Percentiles rank a stretch among this genome's conserved stretches.
phyloP scores from a whole-genome alignment of 805 yeast species.

The Teunomyces atbi region DNA sequence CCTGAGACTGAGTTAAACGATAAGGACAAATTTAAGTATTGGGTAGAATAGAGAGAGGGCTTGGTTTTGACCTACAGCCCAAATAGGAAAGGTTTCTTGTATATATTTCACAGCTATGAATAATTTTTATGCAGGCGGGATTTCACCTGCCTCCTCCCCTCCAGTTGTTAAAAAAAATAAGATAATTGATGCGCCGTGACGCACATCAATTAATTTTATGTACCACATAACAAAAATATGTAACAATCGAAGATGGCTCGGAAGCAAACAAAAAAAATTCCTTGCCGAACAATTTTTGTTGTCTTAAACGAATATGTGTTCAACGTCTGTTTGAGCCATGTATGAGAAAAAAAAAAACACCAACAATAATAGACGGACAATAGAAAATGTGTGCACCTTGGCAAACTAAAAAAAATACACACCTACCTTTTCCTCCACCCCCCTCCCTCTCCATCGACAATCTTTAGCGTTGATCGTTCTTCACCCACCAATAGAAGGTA shows the following conservation, averaged over 20 bases:
- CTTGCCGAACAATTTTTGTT: background rate
- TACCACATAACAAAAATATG: background rate
- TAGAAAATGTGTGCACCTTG: no score
- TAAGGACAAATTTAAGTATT: constrained; percentile 8
- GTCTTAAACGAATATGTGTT: background rate
- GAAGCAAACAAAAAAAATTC: background rate
- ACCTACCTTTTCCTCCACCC: no score
- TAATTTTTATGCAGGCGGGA: background rate
- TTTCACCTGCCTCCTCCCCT: background rate
- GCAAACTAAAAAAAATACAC: no score
- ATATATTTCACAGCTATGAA: background rate
- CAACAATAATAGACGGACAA: no score
- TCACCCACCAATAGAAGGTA: background rate
- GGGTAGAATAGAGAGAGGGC: constrained; percentile 9
- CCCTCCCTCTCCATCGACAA: background rate
- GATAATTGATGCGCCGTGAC: background rate
- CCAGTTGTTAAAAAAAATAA: background rate
- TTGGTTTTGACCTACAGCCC: background rate
- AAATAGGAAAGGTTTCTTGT: background rate
- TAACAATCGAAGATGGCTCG: background rate
- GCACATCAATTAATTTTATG: background rate
- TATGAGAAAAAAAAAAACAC: background rate
- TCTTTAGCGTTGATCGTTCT: background rate
- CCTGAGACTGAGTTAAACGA: constrained; percentile 2
- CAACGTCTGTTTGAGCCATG: background rate